Evolutionary conservation across 305 asterid genomes (phyloP), one percentile per base, ranked within the genome.

Genomic region (Euphrasia arctica): DNA sequence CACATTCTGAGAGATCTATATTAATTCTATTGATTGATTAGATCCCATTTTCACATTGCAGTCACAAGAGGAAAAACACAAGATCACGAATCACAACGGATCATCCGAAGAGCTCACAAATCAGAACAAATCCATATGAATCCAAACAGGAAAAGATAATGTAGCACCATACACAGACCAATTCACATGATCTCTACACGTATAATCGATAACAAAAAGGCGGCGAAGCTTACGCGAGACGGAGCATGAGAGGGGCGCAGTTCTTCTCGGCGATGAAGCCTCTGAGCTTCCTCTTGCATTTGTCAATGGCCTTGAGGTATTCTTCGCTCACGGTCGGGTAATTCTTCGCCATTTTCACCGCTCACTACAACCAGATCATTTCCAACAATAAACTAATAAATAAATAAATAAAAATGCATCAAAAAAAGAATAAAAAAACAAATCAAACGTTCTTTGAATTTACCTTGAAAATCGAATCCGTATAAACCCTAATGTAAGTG

Each of bases 191-290:
- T 7, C 43, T 39, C 43, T 39, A 39, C 11, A 8, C 43, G 11
- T 8, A 39, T 39, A 1, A 7, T 39, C 11, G 1, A 39, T 8
- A 39, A 7, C 43, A 3, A 2, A 34, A 22, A 13, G 13, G 45
- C 3, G 22, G 9, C 1, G 13, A 1, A 61, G 55, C 86, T 67
- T 75, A 90, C 98, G 89, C 97, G 15, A 89, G 79, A 4, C 98
- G 95, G 65, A 92, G 94, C 97, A 92, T 87, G 64, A 92, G 32
- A 2, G 98, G 97, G 73, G 97, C 93, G 51, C 98, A 89, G 63
- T 83, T 80, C 80, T 92, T 92, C 82, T 84, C 97, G 11, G 96
- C 90, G 62, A 92, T 92, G 65, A 92, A 70, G 3, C 88, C 97
- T 68, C 96, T 85, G 10, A 92, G 88, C 86, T 89, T 89, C 84